A percentile compares a stretch with the other conserved stretches of the same genome.
Conservation (phyloP, 139 green algal genomes). For the Bryopsis sp. region DNA sequence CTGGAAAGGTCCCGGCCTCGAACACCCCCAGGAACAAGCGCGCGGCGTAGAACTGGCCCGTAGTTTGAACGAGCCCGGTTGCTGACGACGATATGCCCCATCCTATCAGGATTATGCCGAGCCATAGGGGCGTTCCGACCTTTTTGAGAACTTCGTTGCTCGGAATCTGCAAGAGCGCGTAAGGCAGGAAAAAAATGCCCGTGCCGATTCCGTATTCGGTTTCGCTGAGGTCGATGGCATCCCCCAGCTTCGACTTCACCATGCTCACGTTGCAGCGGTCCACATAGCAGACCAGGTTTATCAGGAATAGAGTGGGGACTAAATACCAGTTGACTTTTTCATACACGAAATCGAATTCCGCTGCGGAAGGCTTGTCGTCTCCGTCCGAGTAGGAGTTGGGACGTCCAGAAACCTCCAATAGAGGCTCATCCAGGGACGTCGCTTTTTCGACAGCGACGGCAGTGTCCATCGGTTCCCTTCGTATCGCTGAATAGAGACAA, state of each 20-base stretch:
- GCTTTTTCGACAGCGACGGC: too few relatives aligned
- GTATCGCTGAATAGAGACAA: too few relatives aligned
- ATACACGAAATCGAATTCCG: too few relatives aligned
- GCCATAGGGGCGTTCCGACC: constrained; percentile 41
- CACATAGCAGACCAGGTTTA: constrained; percentile 36
- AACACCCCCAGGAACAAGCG: constrained; percentile 48
- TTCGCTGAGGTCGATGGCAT: constrained; percentile 35
- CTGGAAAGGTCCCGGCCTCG: constrained; percentile 51
- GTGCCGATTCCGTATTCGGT: constrained; percentile 48
- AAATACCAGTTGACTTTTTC: too few relatives aligned
- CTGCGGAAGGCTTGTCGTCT: too few relatives aligned
- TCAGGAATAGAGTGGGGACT: too few relatives aligned
- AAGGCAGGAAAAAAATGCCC: constrained; percentile 55
- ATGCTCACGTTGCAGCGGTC: constrained; percentile 37
- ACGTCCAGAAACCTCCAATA: too few relatives aligned
- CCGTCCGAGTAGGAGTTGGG: too few relatives aligned
- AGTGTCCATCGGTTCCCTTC: too few relatives aligned
- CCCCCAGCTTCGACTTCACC: constrained; percentile 43
- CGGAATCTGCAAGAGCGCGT: constrained; percentile 40
- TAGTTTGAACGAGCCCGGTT: constrained; percentile 28
- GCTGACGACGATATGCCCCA: constrained; percentile 43
- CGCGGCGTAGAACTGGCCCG: constrained; percentile 36
- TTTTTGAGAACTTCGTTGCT: constrained; percentile 32
- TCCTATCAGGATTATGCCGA: constrained; percentile 34
- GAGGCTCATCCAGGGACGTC: too few relatives aligned